Evolutionary conservation across 1,139 yeast species (phyloP).

Genomic region (Tardiomyces depauwii): DNA sequence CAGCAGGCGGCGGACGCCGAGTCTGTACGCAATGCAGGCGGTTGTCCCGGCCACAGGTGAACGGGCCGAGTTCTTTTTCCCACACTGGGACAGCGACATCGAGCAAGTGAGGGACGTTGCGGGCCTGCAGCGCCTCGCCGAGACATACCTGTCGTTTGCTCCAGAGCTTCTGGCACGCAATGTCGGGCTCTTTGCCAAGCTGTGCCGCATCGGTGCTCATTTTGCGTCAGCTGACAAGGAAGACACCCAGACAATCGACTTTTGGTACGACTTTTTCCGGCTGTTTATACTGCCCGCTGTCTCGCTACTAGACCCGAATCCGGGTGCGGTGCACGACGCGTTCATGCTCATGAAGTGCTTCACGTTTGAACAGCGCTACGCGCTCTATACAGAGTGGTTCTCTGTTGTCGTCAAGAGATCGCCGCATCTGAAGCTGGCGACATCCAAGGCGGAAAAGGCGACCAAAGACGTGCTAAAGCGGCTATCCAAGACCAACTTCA

Average conservation of each 20-base stretch:
- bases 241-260: conserved; percentile 8
- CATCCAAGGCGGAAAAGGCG: conserved; percentile 63
- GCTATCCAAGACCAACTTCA: conserved; percentile 75
- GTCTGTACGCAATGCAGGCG: not conserved
- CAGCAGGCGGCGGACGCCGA: not conserved
- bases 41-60: not conserved
- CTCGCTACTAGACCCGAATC: conserved; percentile 48
- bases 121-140: conserved; percentile 37
- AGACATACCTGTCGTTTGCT: conserved; percentile 40
- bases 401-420: conserved; percentile 42
- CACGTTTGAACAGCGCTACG: conserved; percentile 56
- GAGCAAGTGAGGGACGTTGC: conserved; percentile 31
- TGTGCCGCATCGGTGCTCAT: conserved; percentile 47
- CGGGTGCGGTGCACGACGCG: conserved; percentile 52
- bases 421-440: conserved; percentile 49
- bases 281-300: conserved; percentile 59
- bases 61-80: conserved; percentile 38
- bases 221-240: conserved; percentile 17
- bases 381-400: conserved; percentile 77
- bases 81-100: conserved; percentile 37
- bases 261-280: conserved; percentile 27
- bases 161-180: conserved; percentile 49
- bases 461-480: conserved; percentile 76
- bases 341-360: conserved; percentile 43
- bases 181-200: conserved; percentile 39